Conservation (phyloP, 305 asterid genomes). For the Vinca major region DNA sequence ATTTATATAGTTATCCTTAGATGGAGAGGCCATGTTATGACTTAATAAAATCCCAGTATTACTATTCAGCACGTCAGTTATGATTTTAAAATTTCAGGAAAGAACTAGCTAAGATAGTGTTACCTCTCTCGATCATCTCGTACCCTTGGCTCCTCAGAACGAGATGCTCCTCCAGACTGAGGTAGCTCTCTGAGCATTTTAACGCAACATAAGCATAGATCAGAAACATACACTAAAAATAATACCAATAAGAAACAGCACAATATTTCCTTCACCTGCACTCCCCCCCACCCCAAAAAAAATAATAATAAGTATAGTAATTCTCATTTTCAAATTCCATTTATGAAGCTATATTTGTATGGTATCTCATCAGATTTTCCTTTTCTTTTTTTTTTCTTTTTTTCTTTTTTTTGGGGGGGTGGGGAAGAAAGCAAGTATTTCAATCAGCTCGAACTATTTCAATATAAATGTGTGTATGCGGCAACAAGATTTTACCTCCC, state of each 20-base stretch:
- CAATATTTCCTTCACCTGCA: background rate
- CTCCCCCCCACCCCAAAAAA: background rate
- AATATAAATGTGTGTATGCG: background rate
- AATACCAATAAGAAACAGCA: background rate
- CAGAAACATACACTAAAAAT: background rate
- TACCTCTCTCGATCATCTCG: slow-evolving; percentile 74
- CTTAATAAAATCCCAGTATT: background rate
- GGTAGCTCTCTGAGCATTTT: slow-evolving; percentile 53
- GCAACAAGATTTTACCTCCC: slow-evolving; percentile 42
- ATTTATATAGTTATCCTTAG: background rate
- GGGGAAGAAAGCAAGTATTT: background rate
- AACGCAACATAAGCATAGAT: slow-evolving; percentile 5
- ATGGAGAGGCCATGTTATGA: background rate
- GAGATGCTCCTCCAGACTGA: slow-evolving; percentile 70
- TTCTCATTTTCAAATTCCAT: background rate
- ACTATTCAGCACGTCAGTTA: background rate
- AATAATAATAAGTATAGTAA: too few relatives aligned
- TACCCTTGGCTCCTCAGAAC: slow-evolving; percentile 83
- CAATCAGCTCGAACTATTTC: background rate
- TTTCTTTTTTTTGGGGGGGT: too few relatives aligned
- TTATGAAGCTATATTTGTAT: background rate
- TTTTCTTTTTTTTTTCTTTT: background rate
- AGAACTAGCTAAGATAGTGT: slow-evolving; percentile 4
- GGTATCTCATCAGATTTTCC: background rate
- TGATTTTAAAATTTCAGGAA: background rate